Percentiles rank a stretch among this genome's conserved stretches.
Evolutionary conservation across 106 monocot genomes (phyloP).

Genomic region (Posidonia australis): DNA sequence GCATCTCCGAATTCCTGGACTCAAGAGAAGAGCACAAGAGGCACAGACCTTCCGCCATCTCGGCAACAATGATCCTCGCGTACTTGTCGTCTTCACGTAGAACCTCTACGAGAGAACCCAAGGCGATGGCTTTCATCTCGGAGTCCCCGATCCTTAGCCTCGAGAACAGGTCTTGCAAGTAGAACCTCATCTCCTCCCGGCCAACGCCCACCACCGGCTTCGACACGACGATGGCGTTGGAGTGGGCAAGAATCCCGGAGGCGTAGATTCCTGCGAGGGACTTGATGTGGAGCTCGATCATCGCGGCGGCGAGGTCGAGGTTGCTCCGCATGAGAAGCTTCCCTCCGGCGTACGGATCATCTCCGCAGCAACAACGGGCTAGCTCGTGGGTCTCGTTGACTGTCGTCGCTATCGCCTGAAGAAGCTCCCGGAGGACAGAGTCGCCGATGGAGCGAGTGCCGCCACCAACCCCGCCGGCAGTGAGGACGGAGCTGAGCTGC

Average conservation of each 20-base stretch:
- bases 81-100: slow-evolving; percentile 41
- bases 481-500: slow-evolving; percentile 32
- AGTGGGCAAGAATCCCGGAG: slow-evolving; percentile 13
- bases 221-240: slow-evolving; percentile 22
- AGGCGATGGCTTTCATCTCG: slow-evolving; percentile 25
- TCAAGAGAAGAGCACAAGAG: slow-evolving; percentile 27
- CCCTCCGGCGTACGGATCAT: slow-evolving; percentile 36
- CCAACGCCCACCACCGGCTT: slow-evolving; percentile 24
- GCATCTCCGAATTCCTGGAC: slow-evolving; percentile 11
- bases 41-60: slow-evolving; percentile 15
- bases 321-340: slow-evolving; percentile 58
- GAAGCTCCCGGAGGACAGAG: slow-evolving; percentile 13
- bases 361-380: slow-evolving; percentile 10
- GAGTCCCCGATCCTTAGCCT: slow-evolving; percentile 31
- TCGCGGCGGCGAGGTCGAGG: slow-evolving; percentile 30
- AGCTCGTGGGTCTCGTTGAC: slow-evolving; percentile 24
- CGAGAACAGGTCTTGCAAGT: slow-evolving; percentile 30
- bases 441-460: slow-evolving; percentile 2
- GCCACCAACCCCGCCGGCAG: not conserved
- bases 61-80: slow-evolving; percentile 20
- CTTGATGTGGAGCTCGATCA: slow-evolving; percentile 34
- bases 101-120: slow-evolving; percentile 23
- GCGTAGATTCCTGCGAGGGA: slow-evolving; percentile 24
- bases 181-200: slow-evolving; percentile 42
- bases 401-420: slow-evolving; percentile 14